Conservation (phyloP, 2,329 filamentous ascomycete genomes). For the Fusarium zealandicum region DNA sequence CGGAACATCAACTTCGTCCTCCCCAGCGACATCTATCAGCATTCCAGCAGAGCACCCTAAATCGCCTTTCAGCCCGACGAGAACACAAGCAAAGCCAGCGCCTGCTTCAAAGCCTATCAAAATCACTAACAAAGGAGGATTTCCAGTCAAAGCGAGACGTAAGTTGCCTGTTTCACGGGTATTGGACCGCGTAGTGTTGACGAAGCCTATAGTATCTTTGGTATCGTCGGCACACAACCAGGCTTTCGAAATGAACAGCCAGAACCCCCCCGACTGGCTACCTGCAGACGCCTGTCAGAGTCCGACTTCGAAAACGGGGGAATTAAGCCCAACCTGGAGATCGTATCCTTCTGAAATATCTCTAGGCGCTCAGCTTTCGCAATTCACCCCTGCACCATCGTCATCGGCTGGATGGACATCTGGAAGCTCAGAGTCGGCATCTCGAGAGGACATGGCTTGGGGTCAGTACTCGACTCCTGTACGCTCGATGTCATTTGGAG, state of each 20-base stretch:
- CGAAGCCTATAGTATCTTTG: constrained; percentile 8
- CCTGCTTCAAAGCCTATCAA: constrained; percentile 52
- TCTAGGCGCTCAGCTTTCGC: constrained; percentile 58
- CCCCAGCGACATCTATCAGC: constrained; percentile 54
- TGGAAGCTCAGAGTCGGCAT: constrained; percentile 46
- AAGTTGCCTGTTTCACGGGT: constrained; percentile 43
- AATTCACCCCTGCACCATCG: constrained; percentile 54
- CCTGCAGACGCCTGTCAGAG: constrained; percentile 51
- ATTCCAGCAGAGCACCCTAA: constrained; percentile 50
- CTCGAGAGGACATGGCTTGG: constrained; percentile 56
- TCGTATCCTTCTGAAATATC: constrained; percentile 59
- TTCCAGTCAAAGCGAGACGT: constrained; percentile 53
- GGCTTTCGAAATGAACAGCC: constrained; percentile 45
- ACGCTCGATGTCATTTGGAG: constrained; percentile 59
- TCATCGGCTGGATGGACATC: constrained; percentile 53
- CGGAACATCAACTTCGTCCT: constrained; percentile 56
- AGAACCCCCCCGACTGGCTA: constrained; percentile 54
- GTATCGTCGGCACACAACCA: constrained; percentile 16
- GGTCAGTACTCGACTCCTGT: constrained; percentile 51
- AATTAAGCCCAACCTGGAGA: constrained; percentile 57
- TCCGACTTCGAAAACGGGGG: constrained; percentile 51
- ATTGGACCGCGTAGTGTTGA: constrained; percentile 11
- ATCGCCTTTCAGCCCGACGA: constrained; percentile 53
- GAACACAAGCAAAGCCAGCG: constrained; percentile 56
- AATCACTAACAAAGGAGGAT: constrained; percentile 47